phyloP scores from a whole-genome alignment of 192 early-diverging fungal genomes.

The Phlyctochytrium bullatum region DNA sequence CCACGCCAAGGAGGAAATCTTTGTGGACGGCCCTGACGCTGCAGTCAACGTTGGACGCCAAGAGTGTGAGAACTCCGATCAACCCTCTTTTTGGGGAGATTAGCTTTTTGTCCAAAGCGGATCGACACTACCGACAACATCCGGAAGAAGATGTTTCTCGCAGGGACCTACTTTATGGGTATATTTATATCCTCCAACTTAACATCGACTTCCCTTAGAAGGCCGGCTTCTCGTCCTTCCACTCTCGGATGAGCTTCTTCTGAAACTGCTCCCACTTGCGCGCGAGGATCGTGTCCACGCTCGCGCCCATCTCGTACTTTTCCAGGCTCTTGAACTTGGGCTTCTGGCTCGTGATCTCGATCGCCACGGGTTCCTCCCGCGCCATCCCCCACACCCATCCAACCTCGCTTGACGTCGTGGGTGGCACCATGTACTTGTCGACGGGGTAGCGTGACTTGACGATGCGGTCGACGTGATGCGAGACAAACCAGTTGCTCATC shows the following conservation, averaged over 20 bases:
- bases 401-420: slow-evolving; percentile 45
- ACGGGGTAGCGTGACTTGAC: slow-evolving; percentile 36
- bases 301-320: slow-evolving; percentile 32
- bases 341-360: background rate
- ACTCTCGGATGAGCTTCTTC: background rate
- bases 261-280: slow-evolving; percentile 35
- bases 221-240: no score
- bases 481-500: slow-evolving; percentile 37
- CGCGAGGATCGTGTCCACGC: slow-evolving; percentile 31
- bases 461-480: slow-evolving; percentile 38
- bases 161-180: no score
- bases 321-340: slow-evolving; percentile 39
- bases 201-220: no score
- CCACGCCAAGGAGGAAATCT: no score
- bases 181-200: no score
- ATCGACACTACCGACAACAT: no score
- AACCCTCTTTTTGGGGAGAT: no score
- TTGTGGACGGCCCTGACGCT: no score
- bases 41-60: no score
- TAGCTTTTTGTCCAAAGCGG: no score
- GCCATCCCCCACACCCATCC: slow-evolving; percentile 46
- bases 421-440: slow-evolving; percentile 47
- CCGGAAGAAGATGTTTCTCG: no score
- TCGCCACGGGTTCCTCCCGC: background rate
- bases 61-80: no score